A percentile compares a stretch with the other conserved stretches of the same genome.
phyloP scores from a whole-genome alignment of 2,329 filamentous ascomycete genomes.

The Exophiala sp. region DNA sequence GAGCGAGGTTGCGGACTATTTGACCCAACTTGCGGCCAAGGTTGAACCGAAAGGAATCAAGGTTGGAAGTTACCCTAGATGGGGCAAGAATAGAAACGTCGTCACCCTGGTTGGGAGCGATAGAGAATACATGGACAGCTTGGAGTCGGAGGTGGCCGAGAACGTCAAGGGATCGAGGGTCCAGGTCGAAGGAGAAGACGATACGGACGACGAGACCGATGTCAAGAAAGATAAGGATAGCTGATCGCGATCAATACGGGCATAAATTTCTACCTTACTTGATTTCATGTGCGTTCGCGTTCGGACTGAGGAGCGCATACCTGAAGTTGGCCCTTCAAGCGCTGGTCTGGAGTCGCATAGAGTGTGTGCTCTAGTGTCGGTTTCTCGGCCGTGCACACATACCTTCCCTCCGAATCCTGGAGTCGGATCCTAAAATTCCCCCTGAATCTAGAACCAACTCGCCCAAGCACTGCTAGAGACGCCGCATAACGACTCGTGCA shows the following conservation, averaged over 20 bases:
- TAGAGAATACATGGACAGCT: conserved; percentile 66
- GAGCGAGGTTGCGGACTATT: conserved; percentile 73
- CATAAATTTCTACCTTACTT: neutral
- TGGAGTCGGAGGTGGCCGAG: conserved; percentile 70
- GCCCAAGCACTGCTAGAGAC: no score
- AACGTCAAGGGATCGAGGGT: conserved; percentile 70
- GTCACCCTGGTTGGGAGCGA: conserved; percentile 81
- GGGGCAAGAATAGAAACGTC: conserved; percentile 81
- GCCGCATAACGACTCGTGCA: no score
- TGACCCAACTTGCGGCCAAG: conserved; percentile 70
- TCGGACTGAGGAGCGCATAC: no score
- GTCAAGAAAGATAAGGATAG: conserved; percentile 24
- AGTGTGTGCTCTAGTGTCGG: neutral
- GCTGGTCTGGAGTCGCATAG: neutral
- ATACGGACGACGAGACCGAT: conserved; percentile 37
- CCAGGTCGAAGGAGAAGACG: conserved; percentile 63
- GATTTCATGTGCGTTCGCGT: neutral
- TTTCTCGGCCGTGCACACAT: neutral
- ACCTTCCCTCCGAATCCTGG: neutral
- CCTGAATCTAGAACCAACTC: no score
- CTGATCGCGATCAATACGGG: neutral
- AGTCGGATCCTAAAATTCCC: neutral
- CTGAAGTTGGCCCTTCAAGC: no score
- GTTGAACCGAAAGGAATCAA: conserved; percentile 75
- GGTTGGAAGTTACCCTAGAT: conserved; percentile 90